phyloP scores from a whole-genome alignment of 2,329 filamentous ascomycete genomes.

The Pleurostoma richardsiae region DNA sequence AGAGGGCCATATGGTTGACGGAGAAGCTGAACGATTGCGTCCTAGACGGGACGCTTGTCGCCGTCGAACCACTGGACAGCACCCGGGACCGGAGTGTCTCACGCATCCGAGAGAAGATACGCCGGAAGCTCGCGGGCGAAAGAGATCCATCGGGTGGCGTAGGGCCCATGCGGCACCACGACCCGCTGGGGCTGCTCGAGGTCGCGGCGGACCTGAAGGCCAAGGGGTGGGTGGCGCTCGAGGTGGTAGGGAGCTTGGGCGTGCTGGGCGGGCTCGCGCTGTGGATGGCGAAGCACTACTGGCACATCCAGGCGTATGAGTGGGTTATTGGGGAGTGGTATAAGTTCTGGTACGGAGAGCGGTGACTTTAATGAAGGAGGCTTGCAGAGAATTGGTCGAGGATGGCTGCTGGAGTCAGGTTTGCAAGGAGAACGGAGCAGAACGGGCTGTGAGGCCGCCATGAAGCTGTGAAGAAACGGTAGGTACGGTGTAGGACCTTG shows the following conservation, averaged over 20 bases:
- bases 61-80: constrained; percentile 20
- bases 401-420: no score
- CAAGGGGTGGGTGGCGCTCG: constrained; percentile 62
- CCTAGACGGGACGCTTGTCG: constrained; percentile 57
- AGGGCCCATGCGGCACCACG: constrained; percentile 41
- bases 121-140: neutral
- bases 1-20: constrained; percentile 65
- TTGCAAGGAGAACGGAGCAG: no score
- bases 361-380: constrained; percentile 2
- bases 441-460: no score
- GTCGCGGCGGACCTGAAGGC: constrained; percentile 62
- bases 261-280: constrained; percentile 68
- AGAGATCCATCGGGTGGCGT: constrained; percentile 3
- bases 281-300: constrained; percentile 40
- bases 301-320: constrained; percentile 16
- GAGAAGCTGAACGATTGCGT: constrained; percentile 63
- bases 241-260: constrained; percentile 69
- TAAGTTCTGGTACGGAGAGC: constrained; percentile 18
- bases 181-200: constrained; percentile 74
- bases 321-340: constrained; percentile 22
- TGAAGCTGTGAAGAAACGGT: no score
- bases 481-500: no score
- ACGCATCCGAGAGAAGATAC: constrained; percentile 2
- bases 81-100: constrained; percentile 3
- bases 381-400: no score